Evolutionary conservation across 1,284 basidiomycete species (phyloP), one percentile per base, ranked within the genome.

Genomic region (Ganoderma lucidum): DNA sequence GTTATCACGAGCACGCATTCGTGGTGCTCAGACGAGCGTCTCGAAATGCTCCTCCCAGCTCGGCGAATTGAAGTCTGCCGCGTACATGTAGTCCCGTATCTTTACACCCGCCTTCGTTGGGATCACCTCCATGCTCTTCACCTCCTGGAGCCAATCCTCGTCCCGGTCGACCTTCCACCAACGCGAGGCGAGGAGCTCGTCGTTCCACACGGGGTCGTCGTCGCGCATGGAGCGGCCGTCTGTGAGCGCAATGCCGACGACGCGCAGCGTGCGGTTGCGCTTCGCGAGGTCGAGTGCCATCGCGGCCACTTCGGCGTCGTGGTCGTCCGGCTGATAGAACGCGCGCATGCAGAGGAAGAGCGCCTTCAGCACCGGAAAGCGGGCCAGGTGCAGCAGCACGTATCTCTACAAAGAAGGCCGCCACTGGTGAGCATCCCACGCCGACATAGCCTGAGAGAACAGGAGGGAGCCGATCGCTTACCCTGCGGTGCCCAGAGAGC

Each of bases 321-420:
- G 45, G 58, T 70, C 62, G 3, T 48, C 51, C 3, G 68, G 66
- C n/a, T 63, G 65, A 42, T 66, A 56, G 56, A 35, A 69, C 6
- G 63, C 66, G n/a, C 71, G 71, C 56, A 71, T 67, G 42, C 68
- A 69, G 12, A 71, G 53, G 64, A 67, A 69, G 10, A 71, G 17
- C 3, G 48, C 70, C 3, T 60, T 65, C 23, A 71, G 48, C 6
- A 30, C 56, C 0, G 56, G 67, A 32, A 67, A 67, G 55, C 63
- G 41, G 15, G 53, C n/a, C 5, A 71, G 65, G 56, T 71, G 67
- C 44, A 41, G 45, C n/a, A 71, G 44, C 45, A 71, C 63, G 63
- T 65, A 60, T 39, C 39, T 41, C 70, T 71, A 60, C 2, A 10
- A 48, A 48, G 41, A 14, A 6, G 35, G 35, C 23, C 35, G 35